Evolutionary conservation across 345 rosid genomes (phyloP), one percentile per base, ranked within the genome.

Genomic region (Viola odorata): DNA sequence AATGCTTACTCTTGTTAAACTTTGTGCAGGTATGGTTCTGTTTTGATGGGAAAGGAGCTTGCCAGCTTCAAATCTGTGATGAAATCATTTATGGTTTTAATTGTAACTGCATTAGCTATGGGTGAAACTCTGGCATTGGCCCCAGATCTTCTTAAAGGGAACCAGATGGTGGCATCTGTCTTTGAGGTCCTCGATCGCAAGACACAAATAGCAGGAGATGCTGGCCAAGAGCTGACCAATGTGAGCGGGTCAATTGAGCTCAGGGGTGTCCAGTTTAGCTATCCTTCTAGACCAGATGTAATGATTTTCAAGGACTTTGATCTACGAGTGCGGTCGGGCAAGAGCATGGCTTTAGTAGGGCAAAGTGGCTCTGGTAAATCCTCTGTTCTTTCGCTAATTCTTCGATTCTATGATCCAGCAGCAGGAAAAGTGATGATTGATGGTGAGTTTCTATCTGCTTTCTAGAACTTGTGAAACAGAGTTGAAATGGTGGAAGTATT

Each of bases 321-420:
- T 79, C 79, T 94, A 7, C 76, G 59, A 68, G 92, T 88, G 41
- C 82, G 62, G 12, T 45, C 88, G 0, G 97, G 96, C 39, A 82
- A 84, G 75, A 90, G 83, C 76, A 82, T 94, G 83, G 97, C 99
- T 12, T 75, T 94, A 13, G 96, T 94, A 8, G 97, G 99, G 50
- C 97, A 91, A 58, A 94, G 97, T 65, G 99, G 99, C 0, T 94
- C 96, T 0, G 99, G 99, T 5, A 94, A 94, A 84, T 90, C 95
- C 74, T 81, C 97, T 0, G 92, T 94, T 57, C 78, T 95, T 64
- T 66, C 95, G 37, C 92, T 95, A 52, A 80, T 91, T 45, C 96
- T 91, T 45, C 85, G 96, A 53, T 95, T 91, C 76, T 95, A 95
- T 45, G 97, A 91, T 55, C 97, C 99, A 36, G 78, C 72, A 6